These are phyloP conservation scores for Crucihimalaya himalaica DNA, from an alignment of 345 rosid genomes.

Conservation along the genomic window DNA sequence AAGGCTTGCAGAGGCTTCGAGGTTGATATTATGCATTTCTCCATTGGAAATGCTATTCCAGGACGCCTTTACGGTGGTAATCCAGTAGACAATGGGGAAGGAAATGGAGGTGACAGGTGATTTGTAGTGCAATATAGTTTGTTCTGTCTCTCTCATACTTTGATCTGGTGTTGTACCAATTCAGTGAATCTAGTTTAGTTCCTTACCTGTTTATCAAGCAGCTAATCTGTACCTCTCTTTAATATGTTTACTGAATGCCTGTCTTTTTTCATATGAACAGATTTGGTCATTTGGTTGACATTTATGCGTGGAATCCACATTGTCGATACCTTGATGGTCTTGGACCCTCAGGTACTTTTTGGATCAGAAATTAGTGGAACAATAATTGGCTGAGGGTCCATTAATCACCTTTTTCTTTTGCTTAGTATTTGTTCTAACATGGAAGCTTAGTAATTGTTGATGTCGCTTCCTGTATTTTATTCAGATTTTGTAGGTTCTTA, in stretches of 20 bases:
- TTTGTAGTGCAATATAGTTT: constrained; percentile 19
- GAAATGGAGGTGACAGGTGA: constrained; percentile 96
- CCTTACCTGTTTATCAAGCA: neutral
- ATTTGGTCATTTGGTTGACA: constrained; percentile 88
- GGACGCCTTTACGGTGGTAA: constrained; percentile 96
- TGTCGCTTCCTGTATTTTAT: neutral
- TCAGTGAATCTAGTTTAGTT: constrained; percentile 7
- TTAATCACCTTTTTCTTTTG: neutral
- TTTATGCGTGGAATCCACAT: constrained; percentile 93
- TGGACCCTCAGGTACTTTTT: constrained; percentile 82
- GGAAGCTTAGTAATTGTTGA: constrained; percentile 1
- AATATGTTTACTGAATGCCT: neutral
- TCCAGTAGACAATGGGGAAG: constrained; percentile 68
- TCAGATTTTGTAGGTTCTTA: neutral
- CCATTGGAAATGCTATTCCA: constrained; percentile 93
- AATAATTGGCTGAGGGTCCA: too few species aligned
- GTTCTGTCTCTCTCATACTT: constrained; percentile 14
- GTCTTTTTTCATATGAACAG: constrained; percentile 42
- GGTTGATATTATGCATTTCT: constrained; percentile 99
- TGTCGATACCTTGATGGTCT: constrained; percentile 86
- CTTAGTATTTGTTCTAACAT: neutral
- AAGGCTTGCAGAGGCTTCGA: constrained; percentile 93
- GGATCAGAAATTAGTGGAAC: neutral
- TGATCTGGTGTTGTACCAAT: constrained; percentile 14
- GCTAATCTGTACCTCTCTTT: constrained; percentile 12